Evolutionary conservation across 257 asterid genomes (phyloP).

Genomic region (Jacaranda mimosifolia): DNA sequence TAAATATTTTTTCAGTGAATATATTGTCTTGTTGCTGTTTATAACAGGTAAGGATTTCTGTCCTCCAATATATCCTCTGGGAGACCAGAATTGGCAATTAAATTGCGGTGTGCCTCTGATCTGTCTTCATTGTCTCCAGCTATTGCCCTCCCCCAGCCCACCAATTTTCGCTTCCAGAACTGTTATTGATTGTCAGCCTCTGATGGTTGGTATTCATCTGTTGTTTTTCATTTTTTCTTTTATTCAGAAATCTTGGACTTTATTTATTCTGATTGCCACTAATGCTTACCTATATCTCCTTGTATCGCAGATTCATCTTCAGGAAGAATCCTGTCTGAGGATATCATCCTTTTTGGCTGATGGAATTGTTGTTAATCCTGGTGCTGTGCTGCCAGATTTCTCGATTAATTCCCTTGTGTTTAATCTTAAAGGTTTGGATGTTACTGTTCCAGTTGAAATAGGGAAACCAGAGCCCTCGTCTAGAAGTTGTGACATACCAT

Average conservation of each 20-base stretch:
- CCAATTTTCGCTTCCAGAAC: conserved; percentile 88
- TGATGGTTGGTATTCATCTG: conserved; percentile 59
- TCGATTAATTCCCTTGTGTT: conserved; percentile 70
- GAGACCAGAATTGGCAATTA: conserved; percentile 71
- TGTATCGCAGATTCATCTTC: conserved; percentile 85
- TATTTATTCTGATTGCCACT: conserved; percentile 17
- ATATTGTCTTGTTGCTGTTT: conserved; percentile 39
- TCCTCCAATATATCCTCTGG: conserved; percentile 95
- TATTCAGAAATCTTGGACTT: background rate
- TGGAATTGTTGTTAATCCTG: conserved; percentile 79
- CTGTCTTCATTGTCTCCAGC: conserved; percentile 82
- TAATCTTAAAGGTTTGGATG: conserved; percentile 74
- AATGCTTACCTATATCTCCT: conserved; percentile 33
- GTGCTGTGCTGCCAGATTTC: conserved; percentile 72
- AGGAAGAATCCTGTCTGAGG: conserved; percentile 96
- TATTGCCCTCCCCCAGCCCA: conserved; percentile 88
- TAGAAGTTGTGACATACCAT: conserved; percentile 43
- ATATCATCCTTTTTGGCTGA: conserved; percentile 94
- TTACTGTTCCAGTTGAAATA: conserved; percentile 73
- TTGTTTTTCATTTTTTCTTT: conserved; percentile 9
- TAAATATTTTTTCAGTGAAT: conserved; percentile 18
- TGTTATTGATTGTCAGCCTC: conserved; percentile 86
- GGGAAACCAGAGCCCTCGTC: conserved; percentile 50
- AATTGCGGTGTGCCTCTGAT: conserved; percentile 70
- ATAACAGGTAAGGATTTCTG: conserved; percentile 75